Conservation (phyloP, 805 yeast genomes). For the Henningerozyma blattae region DNA sequence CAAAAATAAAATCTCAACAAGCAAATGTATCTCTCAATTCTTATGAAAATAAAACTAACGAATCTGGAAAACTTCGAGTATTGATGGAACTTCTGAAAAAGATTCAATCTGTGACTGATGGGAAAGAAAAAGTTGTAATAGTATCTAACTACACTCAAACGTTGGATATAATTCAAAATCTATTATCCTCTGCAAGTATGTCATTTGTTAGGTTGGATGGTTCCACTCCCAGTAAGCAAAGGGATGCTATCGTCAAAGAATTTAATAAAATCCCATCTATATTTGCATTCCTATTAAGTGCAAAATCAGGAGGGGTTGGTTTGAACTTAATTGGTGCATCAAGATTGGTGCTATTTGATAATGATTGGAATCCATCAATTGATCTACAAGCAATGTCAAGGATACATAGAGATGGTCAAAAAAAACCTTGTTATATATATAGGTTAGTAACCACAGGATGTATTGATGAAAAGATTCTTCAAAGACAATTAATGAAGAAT, state of each 20-base stretch:
- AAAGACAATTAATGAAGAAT: constrained; percentile 76
- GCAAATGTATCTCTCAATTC: constrained; percentile 6
- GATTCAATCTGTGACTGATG: constrained; percentile 26
- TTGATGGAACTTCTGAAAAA: constrained; percentile 44
- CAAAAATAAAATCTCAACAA: constrained; percentile 3
- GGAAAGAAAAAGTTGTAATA: constrained; percentile 65
- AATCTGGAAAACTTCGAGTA: constrained; percentile 54
- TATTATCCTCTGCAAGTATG: constrained; percentile 38
- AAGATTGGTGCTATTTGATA: constrained; percentile 70
- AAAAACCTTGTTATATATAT: constrained; percentile 63
- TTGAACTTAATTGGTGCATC: constrained; percentile 85
- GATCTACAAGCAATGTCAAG: constrained; percentile 95
- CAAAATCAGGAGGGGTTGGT: constrained; percentile 92
- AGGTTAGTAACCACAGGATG: constrained; percentile 79
- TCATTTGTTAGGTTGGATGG: constrained; percentile 70
- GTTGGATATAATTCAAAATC: constrained; percentile 56
- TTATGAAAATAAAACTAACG: constrained; percentile 17
- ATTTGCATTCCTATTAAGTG: constrained; percentile 66
- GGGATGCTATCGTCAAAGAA: constrained; percentile 53
- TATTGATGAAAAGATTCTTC: constrained; percentile 88
- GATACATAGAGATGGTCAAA: constrained; percentile 90
- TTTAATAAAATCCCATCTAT: constrained; percentile 44
- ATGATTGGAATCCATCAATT: constrained; percentile 94
- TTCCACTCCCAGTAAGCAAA: constrained; percentile 50
- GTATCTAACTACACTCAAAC: constrained; percentile 86